Evolutionary conservation across 345 rosid species (phyloP).

Genomic region (Ceriops tagal): DNA sequence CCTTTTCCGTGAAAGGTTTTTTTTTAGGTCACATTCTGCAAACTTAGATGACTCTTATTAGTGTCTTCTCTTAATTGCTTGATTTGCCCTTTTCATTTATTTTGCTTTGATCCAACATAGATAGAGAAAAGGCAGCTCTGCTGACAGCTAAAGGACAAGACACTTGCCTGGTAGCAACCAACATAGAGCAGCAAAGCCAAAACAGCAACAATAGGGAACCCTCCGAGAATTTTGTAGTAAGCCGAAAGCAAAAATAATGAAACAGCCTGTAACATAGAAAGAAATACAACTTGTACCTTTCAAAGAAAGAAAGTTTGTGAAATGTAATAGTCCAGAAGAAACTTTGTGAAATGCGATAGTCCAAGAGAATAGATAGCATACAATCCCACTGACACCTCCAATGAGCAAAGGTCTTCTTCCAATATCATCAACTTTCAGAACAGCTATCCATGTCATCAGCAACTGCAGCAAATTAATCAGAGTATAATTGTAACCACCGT

Average conservation of each 20-base stretch:
- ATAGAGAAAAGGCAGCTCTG: neutral
- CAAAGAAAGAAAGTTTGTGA: neutral
- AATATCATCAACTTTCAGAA: slow-evolving; percentile 31
- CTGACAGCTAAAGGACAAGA: slow-evolving; percentile 11
- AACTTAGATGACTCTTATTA: too few relatives aligned
- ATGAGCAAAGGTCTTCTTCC: slow-evolving; percentile 35
- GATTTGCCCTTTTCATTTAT: neutral
- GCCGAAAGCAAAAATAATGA: slow-evolving; percentile 32
- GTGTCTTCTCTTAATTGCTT: too few relatives aligned
- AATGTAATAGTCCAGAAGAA: neutral
- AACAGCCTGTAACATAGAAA: slow-evolving; percentile 20
- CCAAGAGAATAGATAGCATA: slow-evolving; percentile 16
- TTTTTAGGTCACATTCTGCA: too few relatives aligned
- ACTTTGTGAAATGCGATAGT: too few relatives aligned
- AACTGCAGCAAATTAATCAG: slow-evolving; percentile 17
- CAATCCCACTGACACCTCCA: slow-evolving; percentile 34
- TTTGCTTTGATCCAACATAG: neutral
- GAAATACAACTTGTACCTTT: slow-evolving; percentile 1
- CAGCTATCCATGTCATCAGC: slow-evolving; percentile 33
- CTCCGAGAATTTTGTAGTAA: slow-evolving; percentile 33
- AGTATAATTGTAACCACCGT: neutral
- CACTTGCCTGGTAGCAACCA: slow-evolving; percentile 36
- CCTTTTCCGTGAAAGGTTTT: too few relatives aligned
- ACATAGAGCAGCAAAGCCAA: slow-evolving; percentile 32
- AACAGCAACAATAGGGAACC: slow-evolving; percentile 28